A percentile compares a stretch with the other conserved stretches of the same genome.
phyloP scores from a whole-genome alignment of 768 basidiomycete species.

The Auriscalpium vulgare region DNA sequence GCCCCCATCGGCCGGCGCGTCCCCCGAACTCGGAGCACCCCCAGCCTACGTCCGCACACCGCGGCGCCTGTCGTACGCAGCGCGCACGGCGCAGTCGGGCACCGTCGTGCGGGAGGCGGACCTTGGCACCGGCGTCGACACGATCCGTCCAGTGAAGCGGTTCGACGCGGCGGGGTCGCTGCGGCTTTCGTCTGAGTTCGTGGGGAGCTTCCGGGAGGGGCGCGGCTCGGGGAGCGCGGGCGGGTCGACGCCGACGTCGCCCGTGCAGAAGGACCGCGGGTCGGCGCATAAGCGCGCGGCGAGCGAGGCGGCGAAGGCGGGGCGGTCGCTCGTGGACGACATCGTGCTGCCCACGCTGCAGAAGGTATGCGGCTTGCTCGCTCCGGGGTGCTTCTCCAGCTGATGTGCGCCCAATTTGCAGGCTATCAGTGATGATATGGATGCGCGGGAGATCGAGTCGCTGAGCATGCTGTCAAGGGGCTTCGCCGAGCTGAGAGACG shows the following conservation, averaged over 20 bases:
- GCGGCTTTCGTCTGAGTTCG: slow-evolving; percentile 70
- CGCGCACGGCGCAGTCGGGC: slow-evolving; percentile 61
- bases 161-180: slow-evolving; percentile 76
- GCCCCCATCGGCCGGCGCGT: slow-evolving; percentile 22
- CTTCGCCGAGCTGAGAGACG: slow-evolving; percentile 76
- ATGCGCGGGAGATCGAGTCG: slow-evolving; percentile 81
- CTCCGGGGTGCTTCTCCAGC: slow-evolving; percentile 39
- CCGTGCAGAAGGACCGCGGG: slow-evolving; percentile 27
- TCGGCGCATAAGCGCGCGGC: slow-evolving; percentile 37
- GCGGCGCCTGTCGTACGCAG: slow-evolving; percentile 74
- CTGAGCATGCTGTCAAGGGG: slow-evolving; percentile 86
- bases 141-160: slow-evolving; percentile 90
- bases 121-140: slow-evolving; percentile 81
- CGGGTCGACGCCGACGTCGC: slow-evolving; percentile 36
- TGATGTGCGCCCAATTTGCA: slow-evolving; percentile 20
- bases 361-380: slow-evolving; percentile 46
- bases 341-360: slow-evolving; percentile 76
- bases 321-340: slow-evolving; percentile 66
- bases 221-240: slow-evolving; percentile 31
- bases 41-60: slow-evolving; percentile 63
- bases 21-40: slow-evolving; percentile 46
- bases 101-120: slow-evolving; percentile 76
- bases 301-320: slow-evolving; percentile 59
- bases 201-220: slow-evolving; percentile 62
- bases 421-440: slow-evolving; percentile 79